These are phyloP conservation scores for Penicillium sp. DNA, from an alignment of 2,329 filamentous ascomycete species.

Conservation along the genomic window DNA sequence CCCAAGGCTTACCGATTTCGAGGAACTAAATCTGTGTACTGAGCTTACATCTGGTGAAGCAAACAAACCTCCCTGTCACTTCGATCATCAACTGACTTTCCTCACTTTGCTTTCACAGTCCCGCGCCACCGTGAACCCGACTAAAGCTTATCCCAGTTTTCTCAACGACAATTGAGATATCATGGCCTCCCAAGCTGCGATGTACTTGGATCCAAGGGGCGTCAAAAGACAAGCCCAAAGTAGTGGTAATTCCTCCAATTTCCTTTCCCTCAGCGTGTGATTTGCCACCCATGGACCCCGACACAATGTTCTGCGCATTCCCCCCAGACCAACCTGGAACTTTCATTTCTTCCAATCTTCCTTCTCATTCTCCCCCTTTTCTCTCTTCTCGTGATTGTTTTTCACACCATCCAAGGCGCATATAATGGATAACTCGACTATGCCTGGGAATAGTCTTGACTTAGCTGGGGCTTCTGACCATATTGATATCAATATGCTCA, in stretches of 20 bases:
- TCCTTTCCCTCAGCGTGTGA: conserved; percentile 2
- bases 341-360: background rate
- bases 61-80: background rate
- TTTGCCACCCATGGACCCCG: background rate
- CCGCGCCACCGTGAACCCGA: conserved; percentile 4
- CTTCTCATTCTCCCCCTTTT: background rate
- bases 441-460: background rate
- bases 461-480: background rate
- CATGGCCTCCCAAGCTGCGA: conserved; percentile 44
- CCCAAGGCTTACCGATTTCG: background rate
- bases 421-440: background rate
- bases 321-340: background rate
- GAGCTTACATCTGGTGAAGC: background rate
- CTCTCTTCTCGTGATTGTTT: conserved; percentile 12
- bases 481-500: background rate
- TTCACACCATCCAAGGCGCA: conserved; percentile 9
- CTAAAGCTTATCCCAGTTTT: conserved; percentile 3
- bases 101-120: conserved; percentile 4
- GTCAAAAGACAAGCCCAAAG: conserved; percentile 38
- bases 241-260: conserved; percentile 33
- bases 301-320: background rate
- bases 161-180: conserved; percentile 7
- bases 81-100: background rate
- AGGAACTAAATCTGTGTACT: background rate
- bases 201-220: conserved; percentile 46